A percentile compares a stretch with the other conserved stretches of the same genome.
These are phyloP conservation scores for Lachancea waltii DNA, from an alignment of 805 yeast genomes.

Conservation along the genomic window DNA sequence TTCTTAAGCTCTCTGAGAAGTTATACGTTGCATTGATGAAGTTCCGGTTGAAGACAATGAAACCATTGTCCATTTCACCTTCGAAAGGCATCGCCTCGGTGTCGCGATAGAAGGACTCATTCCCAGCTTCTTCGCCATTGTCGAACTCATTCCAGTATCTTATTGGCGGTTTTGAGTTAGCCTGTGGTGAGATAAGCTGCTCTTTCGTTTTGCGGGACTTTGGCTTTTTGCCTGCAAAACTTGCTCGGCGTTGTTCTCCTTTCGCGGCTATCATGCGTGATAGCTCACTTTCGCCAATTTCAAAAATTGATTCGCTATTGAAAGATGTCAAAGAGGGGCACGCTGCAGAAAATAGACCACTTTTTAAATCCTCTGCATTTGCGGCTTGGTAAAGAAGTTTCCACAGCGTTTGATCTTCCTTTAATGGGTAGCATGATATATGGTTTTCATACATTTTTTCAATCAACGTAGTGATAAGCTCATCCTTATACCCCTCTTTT, in stretches of 20 bases:
- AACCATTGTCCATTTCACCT: constrained; percentile 17
- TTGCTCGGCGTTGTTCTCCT: neutral
- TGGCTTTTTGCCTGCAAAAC: neutral
- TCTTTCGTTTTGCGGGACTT: constrained; percentile 9
- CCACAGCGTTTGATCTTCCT: constrained; percentile 20
- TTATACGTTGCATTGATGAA: constrained; percentile 22
- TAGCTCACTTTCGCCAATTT: constrained; percentile 1
- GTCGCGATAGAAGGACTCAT: constrained; percentile 13
- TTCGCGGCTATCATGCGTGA: neutral
- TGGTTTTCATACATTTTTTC: constrained; percentile 19
- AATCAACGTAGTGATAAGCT: constrained; percentile 2
- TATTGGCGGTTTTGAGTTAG: constrained; percentile 7
- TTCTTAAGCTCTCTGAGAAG: constrained; percentile 15
- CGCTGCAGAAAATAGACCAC: constrained; percentile 9
- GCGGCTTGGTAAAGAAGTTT: constrained; percentile 11
- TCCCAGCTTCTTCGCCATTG: constrained; percentile 22
- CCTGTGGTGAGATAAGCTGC: too few species aligned
- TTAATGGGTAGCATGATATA: constrained; percentile 20
- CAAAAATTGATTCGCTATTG: too few species aligned
- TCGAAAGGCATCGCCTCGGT: constrained; percentile 6
- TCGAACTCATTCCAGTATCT: constrained; percentile 34
- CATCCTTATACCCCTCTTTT: neutral
- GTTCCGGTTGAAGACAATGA: constrained; percentile 20
- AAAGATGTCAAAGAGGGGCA: neutral
- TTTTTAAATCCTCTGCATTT: constrained; percentile 12